A percentile compares a stretch with the other conserved stretches of the same genome.
Conservation (phyloP, 2,329 filamentous ascomycete species). For the Mycosphaerella sp. region DNA sequence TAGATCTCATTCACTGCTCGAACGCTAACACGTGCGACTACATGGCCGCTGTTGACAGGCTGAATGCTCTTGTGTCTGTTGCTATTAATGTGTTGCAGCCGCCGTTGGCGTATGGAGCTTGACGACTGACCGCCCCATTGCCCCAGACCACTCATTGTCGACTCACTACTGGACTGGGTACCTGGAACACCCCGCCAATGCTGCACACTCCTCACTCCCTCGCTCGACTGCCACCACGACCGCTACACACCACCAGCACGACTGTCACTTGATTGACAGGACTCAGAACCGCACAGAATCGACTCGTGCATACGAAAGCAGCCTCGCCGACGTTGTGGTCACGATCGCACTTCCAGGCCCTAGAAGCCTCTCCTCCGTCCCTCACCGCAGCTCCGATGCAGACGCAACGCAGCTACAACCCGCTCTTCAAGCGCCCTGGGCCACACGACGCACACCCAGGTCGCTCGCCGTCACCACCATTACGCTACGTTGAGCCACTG, state of each 20-base stretch:
- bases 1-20: too few relatives aligned
- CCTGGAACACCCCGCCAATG: background rate
- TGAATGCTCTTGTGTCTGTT: too few relatives aligned
- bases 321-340: background rate
- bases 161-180: background rate
- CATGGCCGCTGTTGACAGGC: too few relatives aligned
- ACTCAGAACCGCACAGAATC: background rate
- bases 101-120: background rate
- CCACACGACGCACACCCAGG: conserved; percentile 7
- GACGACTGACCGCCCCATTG: background rate
- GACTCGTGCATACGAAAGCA: background rate
- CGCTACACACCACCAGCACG: background rate
- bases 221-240: background rate
- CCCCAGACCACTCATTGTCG: background rate
- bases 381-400: conserved; percentile 2
- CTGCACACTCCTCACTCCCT: background rate
- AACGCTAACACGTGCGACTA: too few relatives aligned
- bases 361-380: background rate
- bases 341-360: background rate
- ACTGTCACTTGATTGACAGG: background rate
- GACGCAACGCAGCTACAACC: conserved; percentile 2
- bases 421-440: conserved; percentile 4
- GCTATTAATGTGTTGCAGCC: background rate
- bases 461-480: conserved; percentile 32
- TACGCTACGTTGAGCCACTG: conserved; percentile 32